Evolutionary conservation across 164 flowering plant genomes (phyloP), one percentile per base, ranked within the genome.

Genomic region (Sedum album): DNA sequence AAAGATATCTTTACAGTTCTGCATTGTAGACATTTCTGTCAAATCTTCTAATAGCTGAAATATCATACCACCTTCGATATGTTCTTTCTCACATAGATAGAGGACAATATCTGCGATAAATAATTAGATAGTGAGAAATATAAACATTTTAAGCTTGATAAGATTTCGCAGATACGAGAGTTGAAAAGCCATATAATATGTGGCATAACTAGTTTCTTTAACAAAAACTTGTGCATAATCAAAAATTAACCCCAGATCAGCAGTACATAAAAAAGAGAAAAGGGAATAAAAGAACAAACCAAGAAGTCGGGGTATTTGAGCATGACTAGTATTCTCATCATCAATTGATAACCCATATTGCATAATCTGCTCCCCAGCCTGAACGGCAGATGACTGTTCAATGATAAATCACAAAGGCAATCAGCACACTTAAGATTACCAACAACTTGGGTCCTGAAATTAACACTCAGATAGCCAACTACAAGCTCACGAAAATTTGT

Each of bases 1-100:
- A 76, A 95, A 95, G 69, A 90, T 76, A 76, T 95, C 97, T 79
- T 95, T 83, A 82, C 99, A 92, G 68, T 95, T 88, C 77, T 81
- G 88, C 96, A 95, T 90, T 38, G 99, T 95, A 65, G 97, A 95
- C 96, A 92, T 95, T 79, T 95, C 99, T 36, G 97, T 95, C 86
- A 95, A 79, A 84, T 95, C 99, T 79, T 95, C 99, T 71, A 95
- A 77, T 70, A 95, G 88, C 77, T 91, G 97, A 76, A 95, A 95
- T 81, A 95, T 95, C 96, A 88, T 95, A 28, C 99, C 97, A 71
- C 93, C 97, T 78, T 95, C 97, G 72, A 95, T 79, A 76, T 95
- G 97, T 68, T 89, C 96, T 69, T 82, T 88, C 83, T 95, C 99
- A 78, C 99, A 95, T 73, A 95, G 96, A 84, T 88, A 86, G 61